Conservation (phyloP, 176 grass and related monocot species). For the Carex parvula region DNA sequence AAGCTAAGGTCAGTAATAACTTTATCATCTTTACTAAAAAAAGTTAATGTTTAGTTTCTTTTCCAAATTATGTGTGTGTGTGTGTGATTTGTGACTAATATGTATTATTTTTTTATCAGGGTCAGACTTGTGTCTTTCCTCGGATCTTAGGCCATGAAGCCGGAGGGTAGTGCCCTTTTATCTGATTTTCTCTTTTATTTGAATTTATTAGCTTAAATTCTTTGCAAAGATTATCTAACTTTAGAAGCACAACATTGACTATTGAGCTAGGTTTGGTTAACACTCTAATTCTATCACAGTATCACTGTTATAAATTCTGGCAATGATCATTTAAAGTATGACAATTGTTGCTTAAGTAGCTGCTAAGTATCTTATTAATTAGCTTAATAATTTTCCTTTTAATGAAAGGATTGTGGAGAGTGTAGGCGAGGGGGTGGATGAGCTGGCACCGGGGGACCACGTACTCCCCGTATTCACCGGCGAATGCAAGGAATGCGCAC, state of each 20-base stretch:
- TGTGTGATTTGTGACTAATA: not conserved
- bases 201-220: not conserved
- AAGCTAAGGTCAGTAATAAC: constrained; percentile 58
- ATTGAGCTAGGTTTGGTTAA: too few species aligned
- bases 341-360: not conserved
- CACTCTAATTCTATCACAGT: too few species aligned
- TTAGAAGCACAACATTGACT: not conserved
- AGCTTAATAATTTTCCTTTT: not conserved
- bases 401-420: constrained; percentile 71
- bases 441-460: constrained; percentile 64
- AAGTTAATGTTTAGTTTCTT: not conserved
- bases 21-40: not conserved
- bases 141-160: constrained; percentile 91
- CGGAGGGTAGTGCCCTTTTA: constrained; percentile 48
- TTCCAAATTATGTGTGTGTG: not conserved
- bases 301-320: not conserved
- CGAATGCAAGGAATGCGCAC: constrained; percentile 81
- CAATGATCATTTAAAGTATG: not conserved
- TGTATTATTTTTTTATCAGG: constrained; percentile 30
- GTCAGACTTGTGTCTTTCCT: constrained; percentile 76
- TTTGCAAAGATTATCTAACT: not conserved
- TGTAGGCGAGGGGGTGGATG: constrained; percentile 61
- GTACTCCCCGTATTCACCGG: constrained; percentile 86
- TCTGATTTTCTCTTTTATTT: not conserved
- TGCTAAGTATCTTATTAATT: not conserved